phyloP scores from a whole-genome alignment of 805 yeast species.

The Hanseniaspora mollemarum region DNA sequence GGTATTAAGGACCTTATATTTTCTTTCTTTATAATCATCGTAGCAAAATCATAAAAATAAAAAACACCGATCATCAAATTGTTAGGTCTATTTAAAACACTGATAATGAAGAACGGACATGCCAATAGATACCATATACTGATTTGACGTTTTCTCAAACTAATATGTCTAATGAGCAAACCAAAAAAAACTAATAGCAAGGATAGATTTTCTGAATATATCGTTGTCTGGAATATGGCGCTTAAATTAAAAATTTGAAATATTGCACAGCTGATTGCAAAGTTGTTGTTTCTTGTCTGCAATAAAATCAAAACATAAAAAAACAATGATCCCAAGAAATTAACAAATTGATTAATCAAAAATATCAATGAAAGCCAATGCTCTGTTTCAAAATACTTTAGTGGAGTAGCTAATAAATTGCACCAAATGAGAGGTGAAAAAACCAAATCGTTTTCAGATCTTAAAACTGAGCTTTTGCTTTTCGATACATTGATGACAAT shows the following conservation, averaged over 20 bases:
- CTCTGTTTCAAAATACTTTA: background rate
- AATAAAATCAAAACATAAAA: background rate
- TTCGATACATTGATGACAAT: background rate
- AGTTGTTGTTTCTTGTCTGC: background rate
- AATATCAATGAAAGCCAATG: conserved; percentile 1
- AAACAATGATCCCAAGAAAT: background rate
- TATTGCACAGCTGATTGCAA: background rate
- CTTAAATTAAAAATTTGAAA: conserved; percentile 1
- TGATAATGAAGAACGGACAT: background rate
- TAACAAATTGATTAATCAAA: background rate
- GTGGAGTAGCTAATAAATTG: background rate
- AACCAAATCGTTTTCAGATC: conserved; percentile 10
- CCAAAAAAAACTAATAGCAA: background rate
- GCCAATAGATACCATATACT: background rate
- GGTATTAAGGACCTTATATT: background rate
- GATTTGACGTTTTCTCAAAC: background rate
- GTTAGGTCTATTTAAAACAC: conserved; percentile 12
- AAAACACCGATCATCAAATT: background rate
- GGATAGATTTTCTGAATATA: conserved; percentile 10
- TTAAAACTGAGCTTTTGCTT: too few species aligned
- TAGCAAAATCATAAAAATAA: background rate
- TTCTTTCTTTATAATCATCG: background rate
- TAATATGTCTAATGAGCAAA: background rate
- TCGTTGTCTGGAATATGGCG: conserved; percentile 8
- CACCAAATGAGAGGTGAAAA: conserved; percentile 12